Conservation (phyloP, 2,329 filamentous ascomycete genomes). For the Dothistroma pini region DNA sequence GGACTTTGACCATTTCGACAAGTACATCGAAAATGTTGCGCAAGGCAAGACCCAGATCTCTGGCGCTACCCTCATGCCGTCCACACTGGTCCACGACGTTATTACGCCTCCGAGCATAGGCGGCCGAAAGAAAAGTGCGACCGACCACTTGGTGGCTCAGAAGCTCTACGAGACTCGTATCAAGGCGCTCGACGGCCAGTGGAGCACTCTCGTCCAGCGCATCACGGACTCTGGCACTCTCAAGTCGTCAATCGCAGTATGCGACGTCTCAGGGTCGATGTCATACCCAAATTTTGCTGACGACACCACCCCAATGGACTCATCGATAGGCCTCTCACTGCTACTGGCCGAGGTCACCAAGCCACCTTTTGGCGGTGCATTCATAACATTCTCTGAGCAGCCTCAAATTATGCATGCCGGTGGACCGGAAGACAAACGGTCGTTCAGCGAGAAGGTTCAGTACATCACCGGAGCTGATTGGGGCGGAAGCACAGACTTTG, state of each 20-base stretch:
- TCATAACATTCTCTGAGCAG: constrained; percentile 52
- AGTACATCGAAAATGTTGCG: constrained; percentile 50
- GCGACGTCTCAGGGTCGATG: constrained; percentile 59
- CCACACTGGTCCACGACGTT: constrained; percentile 42
- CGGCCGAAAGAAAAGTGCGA: constrained; percentile 5
- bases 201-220: constrained; percentile 56
- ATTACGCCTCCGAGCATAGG: background rate
- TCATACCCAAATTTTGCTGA: constrained; percentile 39
- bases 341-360: constrained; percentile 52
- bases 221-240: constrained; percentile 55
- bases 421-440: constrained; percentile 30
- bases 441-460: constrained; percentile 44
- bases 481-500: constrained; percentile 51
- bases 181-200: constrained; percentile 50
- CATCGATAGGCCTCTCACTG: constrained; percentile 55
- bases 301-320: constrained; percentile 50
- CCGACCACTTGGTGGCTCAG: constrained; percentile 26
- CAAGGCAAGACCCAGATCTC: constrained; percentile 51
- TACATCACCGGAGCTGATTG: constrained; percentile 36
- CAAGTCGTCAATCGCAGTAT: constrained; percentile 54
- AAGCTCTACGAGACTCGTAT: constrained; percentile 34
- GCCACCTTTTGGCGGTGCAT: constrained; percentile 52
- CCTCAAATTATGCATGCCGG: constrained; percentile 46
- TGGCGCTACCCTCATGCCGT: constrained; percentile 54
- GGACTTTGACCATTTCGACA: constrained; percentile 49